Evolutionary conservation across 2,329 filamentous ascomycete genomes (phyloP).

Genomic region (Emydomyces testavorans): DNA sequence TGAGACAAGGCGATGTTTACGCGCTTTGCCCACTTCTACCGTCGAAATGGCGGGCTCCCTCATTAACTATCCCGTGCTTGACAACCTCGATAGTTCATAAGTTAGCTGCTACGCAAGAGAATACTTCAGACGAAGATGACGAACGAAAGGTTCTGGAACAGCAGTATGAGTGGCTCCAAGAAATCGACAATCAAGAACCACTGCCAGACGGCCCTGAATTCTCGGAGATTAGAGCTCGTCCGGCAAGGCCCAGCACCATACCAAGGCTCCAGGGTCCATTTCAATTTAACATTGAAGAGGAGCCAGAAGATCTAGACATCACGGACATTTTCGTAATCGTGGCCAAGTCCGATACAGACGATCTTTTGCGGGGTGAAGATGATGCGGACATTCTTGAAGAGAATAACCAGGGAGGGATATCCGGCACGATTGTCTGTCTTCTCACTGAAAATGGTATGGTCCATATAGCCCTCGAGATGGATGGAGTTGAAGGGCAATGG

Average conservation of each 20-base stretch:
- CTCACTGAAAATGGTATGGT: conserved; percentile 45
- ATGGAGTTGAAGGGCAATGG: conserved; percentile 53
- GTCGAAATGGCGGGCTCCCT: conserved; percentile 67
- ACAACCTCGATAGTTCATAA: conserved; percentile 73
- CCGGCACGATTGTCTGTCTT: conserved; percentile 47
- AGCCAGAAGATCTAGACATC: conserved; percentile 45
- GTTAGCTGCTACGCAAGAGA: conserved; percentile 37
- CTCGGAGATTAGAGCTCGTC: conserved; percentile 46
- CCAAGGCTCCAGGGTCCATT: conserved; percentile 54
- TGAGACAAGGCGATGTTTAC: conserved; percentile 86
- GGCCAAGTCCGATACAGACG: conserved; percentile 41
- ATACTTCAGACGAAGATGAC: conserved; percentile 33
- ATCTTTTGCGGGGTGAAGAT: conserved; percentile 43
- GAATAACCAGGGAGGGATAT: conserved; percentile 40
- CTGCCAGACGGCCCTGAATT: conserved; percentile 26
- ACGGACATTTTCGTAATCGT: conserved; percentile 51
- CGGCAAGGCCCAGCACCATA: conserved; percentile 43
- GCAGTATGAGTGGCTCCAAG: conserved; percentile 49
- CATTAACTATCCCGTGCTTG: conserved; percentile 67
- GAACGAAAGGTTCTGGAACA: conserved; percentile 40
- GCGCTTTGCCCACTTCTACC: conserved; percentile 84
- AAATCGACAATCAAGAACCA: conserved; percentile 45
- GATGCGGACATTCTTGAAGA: conserved; percentile 34
- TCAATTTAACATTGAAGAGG: conserved; percentile 39
- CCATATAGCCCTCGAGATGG: conserved; percentile 49